Conservation (phyloP, 2,329 filamentous ascomycete genomes). For the Epichloe gansuensis region DNA sequence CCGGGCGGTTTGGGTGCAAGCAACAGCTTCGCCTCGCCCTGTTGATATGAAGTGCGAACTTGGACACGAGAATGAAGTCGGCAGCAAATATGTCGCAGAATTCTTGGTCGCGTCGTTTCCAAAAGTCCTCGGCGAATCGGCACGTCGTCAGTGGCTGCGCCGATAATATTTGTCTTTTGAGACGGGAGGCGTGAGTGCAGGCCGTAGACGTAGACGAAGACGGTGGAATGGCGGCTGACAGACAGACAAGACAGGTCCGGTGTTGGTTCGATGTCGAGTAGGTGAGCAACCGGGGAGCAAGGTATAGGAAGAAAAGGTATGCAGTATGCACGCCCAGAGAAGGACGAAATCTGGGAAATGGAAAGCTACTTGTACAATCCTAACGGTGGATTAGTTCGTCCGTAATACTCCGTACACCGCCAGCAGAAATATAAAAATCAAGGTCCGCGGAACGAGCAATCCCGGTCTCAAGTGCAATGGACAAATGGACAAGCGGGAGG, state of each 20-base stretch:
- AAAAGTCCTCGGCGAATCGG: neutral
- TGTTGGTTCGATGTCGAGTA: neutral
- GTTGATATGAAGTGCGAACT: neutral
- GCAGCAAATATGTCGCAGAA: neutral
- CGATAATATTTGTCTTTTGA: neutral
- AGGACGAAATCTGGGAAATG: neutral
- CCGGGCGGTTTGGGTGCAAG: neutral
- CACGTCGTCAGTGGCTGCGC: neutral
- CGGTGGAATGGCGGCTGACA: neutral
- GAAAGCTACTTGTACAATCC: constrained; percentile 3
- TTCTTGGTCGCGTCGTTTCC: neutral
- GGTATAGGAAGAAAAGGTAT: neutral
- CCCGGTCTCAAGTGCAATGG: neutral
- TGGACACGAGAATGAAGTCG: neutral
- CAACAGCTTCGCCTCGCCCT: no score
- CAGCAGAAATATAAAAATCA: neutral
- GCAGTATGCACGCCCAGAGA: neutral
- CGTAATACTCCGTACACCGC: neutral
- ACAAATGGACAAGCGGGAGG: neutral
- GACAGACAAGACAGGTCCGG: neutral
- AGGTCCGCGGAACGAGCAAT: neutral
- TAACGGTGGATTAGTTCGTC: neutral
- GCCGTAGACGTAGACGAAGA: neutral
- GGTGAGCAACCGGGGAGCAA: neutral
- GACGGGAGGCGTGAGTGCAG: neutral